Conservation (phyloP, 495 filamentous ascomycete species). For the Penicillium tannophilum region DNA sequence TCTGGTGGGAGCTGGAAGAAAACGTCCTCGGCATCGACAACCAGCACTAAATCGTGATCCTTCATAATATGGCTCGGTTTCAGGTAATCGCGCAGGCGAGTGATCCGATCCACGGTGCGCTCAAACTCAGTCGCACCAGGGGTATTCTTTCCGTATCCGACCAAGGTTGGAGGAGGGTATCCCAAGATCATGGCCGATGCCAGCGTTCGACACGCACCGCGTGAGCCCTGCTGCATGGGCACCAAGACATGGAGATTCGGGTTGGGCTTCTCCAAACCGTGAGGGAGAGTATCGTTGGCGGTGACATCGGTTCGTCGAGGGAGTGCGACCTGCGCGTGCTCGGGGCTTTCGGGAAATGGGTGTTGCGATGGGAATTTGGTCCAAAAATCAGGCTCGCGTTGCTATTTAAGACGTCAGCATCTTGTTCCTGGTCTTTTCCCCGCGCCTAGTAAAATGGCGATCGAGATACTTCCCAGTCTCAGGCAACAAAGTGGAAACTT, state of each 20-base stretch:
- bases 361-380: conserved; percentile 40
- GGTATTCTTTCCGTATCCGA: conserved; percentile 45
- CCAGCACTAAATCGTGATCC: conserved; percentile 62
- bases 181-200: conserved; percentile 62
- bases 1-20: conserved; percentile 66
- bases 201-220: conserved; percentile 59
- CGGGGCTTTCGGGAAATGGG: conserved; percentile 36
- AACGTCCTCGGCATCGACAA: conserved; percentile 58
- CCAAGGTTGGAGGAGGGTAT: conserved; percentile 61
- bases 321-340: conserved; percentile 38
- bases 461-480: conserved; percentile 6
- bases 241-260: conserved; percentile 65
- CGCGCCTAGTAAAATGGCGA: conserved; percentile 4
- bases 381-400: conserved; percentile 39
- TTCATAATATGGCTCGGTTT: conserved; percentile 47
- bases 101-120: conserved; percentile 48
- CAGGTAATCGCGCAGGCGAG: conserved; percentile 55
- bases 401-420: conserved; percentile 21
- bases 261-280: conserved; percentile 45
- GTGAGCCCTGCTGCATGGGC: conserved; percentile 50
- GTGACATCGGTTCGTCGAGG: conserved; percentile 19
- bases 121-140: conserved; percentile 35
- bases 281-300: conserved; percentile 34
- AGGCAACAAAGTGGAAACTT: conserved; percentile 4
- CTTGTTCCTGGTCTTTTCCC: not conserved